phyloP scores from a whole-genome alignment of 2,329 filamentous ascomycete species.

The Microdochium nivale region DNA sequence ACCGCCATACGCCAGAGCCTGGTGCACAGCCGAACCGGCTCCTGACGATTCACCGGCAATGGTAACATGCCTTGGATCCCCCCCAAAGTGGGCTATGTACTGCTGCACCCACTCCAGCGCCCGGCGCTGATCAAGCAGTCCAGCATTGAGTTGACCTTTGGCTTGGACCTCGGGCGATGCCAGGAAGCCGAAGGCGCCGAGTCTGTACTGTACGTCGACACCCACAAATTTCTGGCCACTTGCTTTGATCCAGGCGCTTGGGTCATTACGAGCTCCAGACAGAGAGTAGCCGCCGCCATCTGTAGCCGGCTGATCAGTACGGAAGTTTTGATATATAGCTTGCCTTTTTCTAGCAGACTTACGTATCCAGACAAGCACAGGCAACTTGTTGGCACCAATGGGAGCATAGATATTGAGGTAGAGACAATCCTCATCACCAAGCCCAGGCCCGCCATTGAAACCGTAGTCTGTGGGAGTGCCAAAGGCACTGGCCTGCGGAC shows the following conservation, averaged over 20 bases:
- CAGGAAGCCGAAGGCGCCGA: constrained; percentile 29
- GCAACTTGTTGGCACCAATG: constrained; percentile 21
- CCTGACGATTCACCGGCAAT: constrained; percentile 20
- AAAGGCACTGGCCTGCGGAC: constrained; percentile 17
- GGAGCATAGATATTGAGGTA: constrained; percentile 24
- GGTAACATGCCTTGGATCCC: constrained; percentile 22
- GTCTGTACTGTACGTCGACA: constrained; percentile 40
- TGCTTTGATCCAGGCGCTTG: constrained; percentile 32
- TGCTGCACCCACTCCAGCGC: constrained; percentile 45
- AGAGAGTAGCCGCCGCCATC: constrained; percentile 21
- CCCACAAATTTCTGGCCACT: constrained; percentile 34
- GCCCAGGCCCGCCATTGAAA: constrained; percentile 14
- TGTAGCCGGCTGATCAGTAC: constrained; percentile 3
- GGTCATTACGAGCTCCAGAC: constrained; percentile 18
- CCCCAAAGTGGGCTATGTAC: constrained; percentile 38
- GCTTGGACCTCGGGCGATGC: constrained; percentile 24
- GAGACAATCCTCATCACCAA: constrained; percentile 15
- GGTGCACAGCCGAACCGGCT: constrained; percentile 14
- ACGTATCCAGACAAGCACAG: constrained; percentile 30
- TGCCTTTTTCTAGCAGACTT: constrained; percentile 15
- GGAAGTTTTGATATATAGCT: constrained; percentile 11
- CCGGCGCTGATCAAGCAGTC: constrained; percentile 37
- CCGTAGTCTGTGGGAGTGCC: constrained; percentile 15
- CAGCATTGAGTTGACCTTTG: constrained; percentile 22
- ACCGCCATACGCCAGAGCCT: constrained; percentile 15